A percentile compares a stretch with the other conserved stretches of the same genome.
Conservation (phyloP, 805 yeast species). For the Pichia heedii region DNA sequence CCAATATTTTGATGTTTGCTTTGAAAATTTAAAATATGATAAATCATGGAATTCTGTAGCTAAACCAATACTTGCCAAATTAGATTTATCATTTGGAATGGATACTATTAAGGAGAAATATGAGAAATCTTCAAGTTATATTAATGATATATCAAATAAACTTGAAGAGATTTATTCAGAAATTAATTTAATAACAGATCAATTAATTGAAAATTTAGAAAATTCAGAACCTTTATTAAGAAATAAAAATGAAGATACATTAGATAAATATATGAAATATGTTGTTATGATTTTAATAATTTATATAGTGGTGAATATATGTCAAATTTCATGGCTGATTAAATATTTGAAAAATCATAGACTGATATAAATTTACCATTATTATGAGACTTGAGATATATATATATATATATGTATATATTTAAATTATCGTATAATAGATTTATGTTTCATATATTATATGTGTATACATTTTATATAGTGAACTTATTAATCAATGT, state of each 20-base stretch:
- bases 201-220: not conserved
- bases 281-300: constrained; percentile 9
- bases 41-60: constrained; percentile 23
- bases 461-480: too few species aligned
- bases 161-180: constrained; percentile 15
- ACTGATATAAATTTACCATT: constrained; percentile 21
- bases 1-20: constrained; percentile 24
- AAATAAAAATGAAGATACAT: constrained; percentile 22
- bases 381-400: too few species aligned
- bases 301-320: constrained; percentile 10
- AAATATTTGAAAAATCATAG: constrained; percentile 13
- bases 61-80: constrained; percentile 11
- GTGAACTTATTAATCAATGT: too few species aligned
- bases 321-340: constrained; percentile 20
- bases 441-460: too few species aligned
- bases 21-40: constrained; percentile 24
- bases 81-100: constrained; percentile 21
- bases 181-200: constrained; percentile 11
- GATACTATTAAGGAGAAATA: constrained; percentile 18
- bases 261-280: constrained; percentile 12
- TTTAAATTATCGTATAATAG: too few species aligned
- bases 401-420: too few species aligned
- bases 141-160: constrained; percentile 2
- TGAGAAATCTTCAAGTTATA: constrained; percentile 12
- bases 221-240: constrained; percentile 18